Evolutionary conservation across 1,284 basidiomycete species (phyloP).

Genomic region (Blastosporella zonata): DNA sequence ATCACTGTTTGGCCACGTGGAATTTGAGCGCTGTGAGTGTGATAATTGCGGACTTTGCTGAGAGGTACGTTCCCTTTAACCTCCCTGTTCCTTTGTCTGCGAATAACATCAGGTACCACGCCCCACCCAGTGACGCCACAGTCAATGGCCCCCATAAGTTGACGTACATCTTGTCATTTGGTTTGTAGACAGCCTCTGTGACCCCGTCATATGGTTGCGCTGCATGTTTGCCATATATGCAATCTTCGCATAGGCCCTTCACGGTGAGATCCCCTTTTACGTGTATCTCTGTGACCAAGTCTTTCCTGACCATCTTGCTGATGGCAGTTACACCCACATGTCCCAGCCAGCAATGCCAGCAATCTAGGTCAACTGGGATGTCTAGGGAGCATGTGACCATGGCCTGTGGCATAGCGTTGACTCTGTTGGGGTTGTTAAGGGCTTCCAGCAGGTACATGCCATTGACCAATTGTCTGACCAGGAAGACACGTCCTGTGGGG

Average conservation of each 20-base stretch:
- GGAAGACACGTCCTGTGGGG: background rate
- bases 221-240: conserved; percentile 23
- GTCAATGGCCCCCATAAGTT: conserved; percentile 18
- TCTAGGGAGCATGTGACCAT: background rate
- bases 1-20: background rate
- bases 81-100: conserved; percentile 13
- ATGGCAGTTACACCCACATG: background rate
- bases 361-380: background rate
- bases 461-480: background rate
- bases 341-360: conserved; percentile 1
- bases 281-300: conserved; percentile 11
- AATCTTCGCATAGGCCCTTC: conserved; percentile 20
- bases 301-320: background rate
- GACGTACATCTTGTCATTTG: conserved; percentile 15
- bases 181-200: conserved; percentile 9
- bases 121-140: conserved; percentile 4
- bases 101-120: conserved; percentile 20
- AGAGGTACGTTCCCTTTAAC: conserved; percentile 14
- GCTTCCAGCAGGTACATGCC: conserved; percentile 5
- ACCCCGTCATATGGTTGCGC: conserved; percentile 18
- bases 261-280: background rate
- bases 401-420: background rate
- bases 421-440: background rate
- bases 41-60: conserved; percentile 22
- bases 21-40: background rate